phyloP scores from a whole-genome alignment of 2,329 filamentous ascomycete species.

The Talaromyces amestolkiae region DNA sequence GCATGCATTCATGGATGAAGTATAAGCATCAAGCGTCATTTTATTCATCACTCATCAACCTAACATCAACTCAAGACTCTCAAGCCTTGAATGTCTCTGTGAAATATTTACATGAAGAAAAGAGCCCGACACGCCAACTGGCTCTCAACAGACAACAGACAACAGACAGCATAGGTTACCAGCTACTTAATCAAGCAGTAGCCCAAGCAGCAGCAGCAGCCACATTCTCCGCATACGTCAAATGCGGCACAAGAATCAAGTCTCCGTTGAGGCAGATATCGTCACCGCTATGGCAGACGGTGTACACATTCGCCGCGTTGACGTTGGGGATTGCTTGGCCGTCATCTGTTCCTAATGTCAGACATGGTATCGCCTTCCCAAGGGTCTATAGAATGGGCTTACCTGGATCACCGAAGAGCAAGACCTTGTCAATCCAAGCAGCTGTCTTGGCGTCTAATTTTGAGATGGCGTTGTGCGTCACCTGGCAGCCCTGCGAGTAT shows the following conservation, averaged over 20 bases:
- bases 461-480: constrained; percentile 22
- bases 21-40: background rate
- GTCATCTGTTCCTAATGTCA: constrained; percentile 11
- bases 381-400: background rate
- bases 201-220: constrained; percentile 19
- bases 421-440: constrained; percentile 22
- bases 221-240: constrained; percentile 24
- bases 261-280: constrained; percentile 24
- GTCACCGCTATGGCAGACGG: constrained; percentile 21
- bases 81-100: background rate
- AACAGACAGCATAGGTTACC: background rate
- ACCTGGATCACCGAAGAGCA: constrained; percentile 25
- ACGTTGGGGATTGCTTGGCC: constrained; percentile 17
- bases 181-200: background rate
- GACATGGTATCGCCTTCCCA: background rate
- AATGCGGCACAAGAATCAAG: constrained; percentile 22
- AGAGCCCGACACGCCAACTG: background rate
- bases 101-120: constrained; percentile 1
- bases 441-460: constrained; percentile 20
- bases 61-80: background rate
- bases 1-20: background rate
- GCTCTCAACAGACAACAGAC: background rate
- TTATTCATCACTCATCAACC: background rate
- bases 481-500: constrained; percentile 25
- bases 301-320: constrained; percentile 21